Evolutionary conservation across 2,329 filamentous ascomycete species (phyloP).

Genomic region (Cladosporium sp.): DNA sequence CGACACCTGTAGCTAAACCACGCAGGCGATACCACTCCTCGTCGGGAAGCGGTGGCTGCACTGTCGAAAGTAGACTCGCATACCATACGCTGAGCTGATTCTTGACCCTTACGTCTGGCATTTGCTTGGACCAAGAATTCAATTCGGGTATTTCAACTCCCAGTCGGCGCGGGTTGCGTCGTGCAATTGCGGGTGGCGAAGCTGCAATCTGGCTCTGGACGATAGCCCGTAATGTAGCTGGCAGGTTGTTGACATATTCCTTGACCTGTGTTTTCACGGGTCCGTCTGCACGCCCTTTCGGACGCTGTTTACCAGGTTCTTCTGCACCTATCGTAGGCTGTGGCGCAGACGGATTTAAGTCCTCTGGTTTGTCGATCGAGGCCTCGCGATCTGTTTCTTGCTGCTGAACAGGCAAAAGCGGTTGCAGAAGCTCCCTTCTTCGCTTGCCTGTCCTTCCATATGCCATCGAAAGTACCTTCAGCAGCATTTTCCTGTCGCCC

Average conservation of each 20-base stretch:
- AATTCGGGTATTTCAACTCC: conserved; percentile 35
- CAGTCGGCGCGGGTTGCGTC: conserved; percentile 22
- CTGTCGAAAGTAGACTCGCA: conserved; percentile 36
- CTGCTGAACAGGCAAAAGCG: background rate
- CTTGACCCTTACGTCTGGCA: conserved; percentile 41
- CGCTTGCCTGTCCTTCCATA: conserved; percentile 56
- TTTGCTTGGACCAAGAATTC: conserved; percentile 44
- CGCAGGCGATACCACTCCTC: conserved; percentile 42
- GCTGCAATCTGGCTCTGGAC: conserved; percentile 25
- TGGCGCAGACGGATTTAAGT: background rate
- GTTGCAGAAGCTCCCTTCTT: conserved; percentile 44
- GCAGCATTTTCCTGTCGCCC: conserved; percentile 49
- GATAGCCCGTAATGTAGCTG: conserved; percentile 20
- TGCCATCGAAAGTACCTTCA: conserved; percentile 50
- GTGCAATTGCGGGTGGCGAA: conserved; percentile 28
- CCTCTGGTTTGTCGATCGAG: background rate
- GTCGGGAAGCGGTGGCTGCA: conserved; percentile 43
- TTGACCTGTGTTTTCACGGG: conserved; percentile 1
- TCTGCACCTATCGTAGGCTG: background rate
- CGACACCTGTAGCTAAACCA: conserved; percentile 35
- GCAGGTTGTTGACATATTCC: background rate
- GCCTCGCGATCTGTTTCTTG: background rate
- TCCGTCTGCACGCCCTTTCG: background rate
- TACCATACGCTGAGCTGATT: conserved; percentile 44
- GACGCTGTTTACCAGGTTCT: background rate